Base-by-base conservation (phyloP, 768 basidiomycete species). In the Collybiopsis confluens region DNA sequence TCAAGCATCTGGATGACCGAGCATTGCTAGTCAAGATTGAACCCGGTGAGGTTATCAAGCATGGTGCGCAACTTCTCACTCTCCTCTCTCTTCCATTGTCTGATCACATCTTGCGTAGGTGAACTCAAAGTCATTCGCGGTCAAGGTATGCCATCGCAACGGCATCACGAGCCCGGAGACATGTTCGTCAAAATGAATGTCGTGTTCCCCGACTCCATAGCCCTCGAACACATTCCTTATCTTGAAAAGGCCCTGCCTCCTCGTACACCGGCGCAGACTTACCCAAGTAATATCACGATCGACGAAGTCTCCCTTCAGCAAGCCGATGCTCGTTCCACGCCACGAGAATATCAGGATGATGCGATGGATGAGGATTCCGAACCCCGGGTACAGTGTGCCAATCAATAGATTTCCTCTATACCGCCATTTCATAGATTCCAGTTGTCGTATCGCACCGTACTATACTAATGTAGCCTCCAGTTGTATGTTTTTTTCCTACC, bases 131-230 rank as follows among this genome's bases (percentile, higher is more conserved):
- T 95, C 59, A 88, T 99, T 61, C 81, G 81, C 45, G 91, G 90
- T 4, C 95, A 98, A 73, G 97, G 97, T 57, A 99, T 99, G 97
- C 97, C 96, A 11, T 98, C 97, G 47, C 90, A 90, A 69, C 86
- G 97, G 56, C 96, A 98, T 72, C 97, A 98, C 72, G 94, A 99
- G 66, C 82, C 86, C 37, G 97, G 97, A 36, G 93, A 98, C 70
- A 80, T 99, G 56, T 93, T 83, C 67, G 79, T 99, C 70, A 89
- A 86, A 65, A 72, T 98, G 61, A 77, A 78, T 58, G 90, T 99
- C 65, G 82, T 78, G 55, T 99, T 98, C 83, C 97, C 97, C 35
- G 90, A 93, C 27, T 65, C 70, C 52, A 81, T 99, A 68, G 80
- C 88, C 55, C 74, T 83, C 28, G 73, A 76, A 28, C 72, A 75